phyloP scores from a whole-genome alignment of 1,284 basidiomycete species.

The Porodaedalea pini region DNA sequence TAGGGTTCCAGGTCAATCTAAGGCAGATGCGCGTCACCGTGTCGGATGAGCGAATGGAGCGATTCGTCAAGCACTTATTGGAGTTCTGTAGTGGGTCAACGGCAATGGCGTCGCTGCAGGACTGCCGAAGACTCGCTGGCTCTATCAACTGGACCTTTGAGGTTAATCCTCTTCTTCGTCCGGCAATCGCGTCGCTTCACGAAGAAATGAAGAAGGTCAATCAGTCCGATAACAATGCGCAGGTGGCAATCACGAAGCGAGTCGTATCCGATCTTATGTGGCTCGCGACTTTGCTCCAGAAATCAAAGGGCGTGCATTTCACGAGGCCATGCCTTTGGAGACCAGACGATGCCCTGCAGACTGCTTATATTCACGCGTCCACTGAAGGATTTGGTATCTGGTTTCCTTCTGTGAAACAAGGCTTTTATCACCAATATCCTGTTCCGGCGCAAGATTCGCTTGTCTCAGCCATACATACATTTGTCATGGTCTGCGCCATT shows the following conservation, averaged over 20 bases:
- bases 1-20: slow-evolving; percentile 36
- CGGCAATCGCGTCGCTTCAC: slow-evolving; percentile 24
- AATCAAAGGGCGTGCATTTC: slow-evolving; percentile 12
- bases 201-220: slow-evolving; percentile 1
- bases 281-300: slow-evolving; percentile 11
- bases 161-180: slow-evolving; percentile 30
- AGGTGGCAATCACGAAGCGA: neutral
- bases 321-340: neutral
- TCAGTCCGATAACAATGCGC: neutral
- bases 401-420: neutral
- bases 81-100: slow-evolving; percentile 17
- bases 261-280: slow-evolving; percentile 7
- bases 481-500: slow-evolving; percentile 13
- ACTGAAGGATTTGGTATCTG: slow-evolving; percentile 12
- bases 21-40: slow-evolving; percentile 31
- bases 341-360: neutral
- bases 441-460: neutral
- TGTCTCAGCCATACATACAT: neutral
- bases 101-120: slow-evolving; percentile 12
- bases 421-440: neutral
- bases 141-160: slow-evolving; percentile 35
- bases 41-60: slow-evolving; percentile 16
- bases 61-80: slow-evolving; percentile 22
- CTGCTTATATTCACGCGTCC: neutral
- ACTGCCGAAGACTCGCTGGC: slow-evolving; percentile 29